Evolutionary conservation across 345 rosid species (phyloP), one percentile per base, ranked within the genome.

Genomic region (Dipteronia sinensis): DNA sequence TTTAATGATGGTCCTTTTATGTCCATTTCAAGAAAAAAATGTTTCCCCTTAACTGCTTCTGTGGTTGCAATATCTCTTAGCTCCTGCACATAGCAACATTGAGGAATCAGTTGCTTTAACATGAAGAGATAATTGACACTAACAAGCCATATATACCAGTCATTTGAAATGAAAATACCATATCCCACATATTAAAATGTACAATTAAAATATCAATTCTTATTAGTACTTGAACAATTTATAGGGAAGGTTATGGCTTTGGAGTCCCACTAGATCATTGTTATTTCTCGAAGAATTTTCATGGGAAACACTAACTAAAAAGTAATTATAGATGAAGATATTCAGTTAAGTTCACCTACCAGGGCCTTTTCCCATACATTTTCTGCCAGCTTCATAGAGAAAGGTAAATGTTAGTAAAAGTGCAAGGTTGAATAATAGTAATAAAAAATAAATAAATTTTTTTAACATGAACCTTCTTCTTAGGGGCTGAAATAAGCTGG

Each of bases 281-380:
- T 47, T 44, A 74, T 51, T 69, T 71, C 7, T 46, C 22, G 23
- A 47, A 58, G 47, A 75, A 12, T 25, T 31, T 46, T 55, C 59
- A 10, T 66, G 20, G 59, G 66, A 46, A 59, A 40, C 19, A 16
- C 62, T 70, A n/a, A 27, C 10, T 49, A 8, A 40, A 53, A 66
- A 51, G 38, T 25, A 64, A 76, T 31, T 46, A n/a, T 11, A 49
- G n/a, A 19, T 49, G 29, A 1, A 49, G 27, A 8, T 10, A 3
- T 61, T 4, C 20, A 55, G 72, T 53, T 59, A 78, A 78, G 12
- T 71, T 82, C 69, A 83, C 92, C 86, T 81, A 91, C 97, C 90
- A 95, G 78, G 61, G 98, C 98, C 82, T 85, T 93, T 85, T 95
- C 99, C 99, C 94, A 93, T 13, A 83, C 83, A 75, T 87, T 90